Evolutionary conservation across 2,329 filamentous ascomycete species (phyloP), one percentile per base, ranked within the genome.

Genomic region (Parascedosporium putredinis): DNA sequence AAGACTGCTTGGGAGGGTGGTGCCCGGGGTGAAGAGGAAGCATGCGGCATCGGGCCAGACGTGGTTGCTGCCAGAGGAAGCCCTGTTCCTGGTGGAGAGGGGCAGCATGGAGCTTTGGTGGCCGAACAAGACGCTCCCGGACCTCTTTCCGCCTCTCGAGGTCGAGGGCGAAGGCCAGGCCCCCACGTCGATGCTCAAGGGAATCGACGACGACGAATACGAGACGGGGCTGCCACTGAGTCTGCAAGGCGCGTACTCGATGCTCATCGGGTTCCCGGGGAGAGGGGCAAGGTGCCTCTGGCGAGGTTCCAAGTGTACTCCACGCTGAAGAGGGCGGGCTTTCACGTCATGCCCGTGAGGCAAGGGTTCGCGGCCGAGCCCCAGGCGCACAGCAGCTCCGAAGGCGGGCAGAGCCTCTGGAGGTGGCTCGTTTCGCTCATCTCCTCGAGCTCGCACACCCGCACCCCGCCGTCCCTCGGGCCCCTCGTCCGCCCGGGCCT

Each of bases 61-160:
- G 36, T 96, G 90, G 90, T 62, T 98, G 47, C 65, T 95, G 34
- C 91, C 91, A 0, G 93, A 98, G 62, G 93, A 98, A 66, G 87
- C 89, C 5, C 72, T 98, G 49, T 96, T 89, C 60, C 65, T 96
- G 54, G 73, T 97, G 7, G 93, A 98, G 69, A 74, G 93, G 58
- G 93, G 91, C 0, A 89, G 79, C 44, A 60, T 97, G 59, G 88
- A 97, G 64, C 75, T 96, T 36, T 83, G 89, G 72, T 96, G 88
- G 87, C 88, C 88, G 2, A 66, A 69, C 42, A 64, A 65, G 50
- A 60, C 67, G n/a, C 65, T 82, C 9, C 71, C 69, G 38, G 72
- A 75, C 31, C 60, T 76, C 2, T 64, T 78, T 42, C 68, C 72
- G 2, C 57, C 4, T 43, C 44, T 1, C 54, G 51, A 1, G 56